Percentiles rank a stretch among this genome's conserved stretches.
Conservation (phyloP, 2,329 filamentous ascomycete genomes). For the Mollisiaceae sp. region DNA sequence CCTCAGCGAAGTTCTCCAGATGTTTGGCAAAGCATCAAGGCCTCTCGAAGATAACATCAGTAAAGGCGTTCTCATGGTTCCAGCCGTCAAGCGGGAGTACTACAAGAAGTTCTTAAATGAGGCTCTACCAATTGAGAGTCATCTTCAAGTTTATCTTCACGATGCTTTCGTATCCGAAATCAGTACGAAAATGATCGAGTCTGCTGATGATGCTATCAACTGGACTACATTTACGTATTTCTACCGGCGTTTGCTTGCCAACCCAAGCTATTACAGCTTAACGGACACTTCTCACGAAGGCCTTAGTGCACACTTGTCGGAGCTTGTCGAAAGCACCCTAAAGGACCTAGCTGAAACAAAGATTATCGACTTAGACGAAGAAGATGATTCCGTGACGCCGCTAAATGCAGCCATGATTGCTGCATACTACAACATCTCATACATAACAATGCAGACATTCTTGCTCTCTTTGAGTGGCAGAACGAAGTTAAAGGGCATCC, state of each 20-base stretch:
- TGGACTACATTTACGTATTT: conserved; percentile 99
- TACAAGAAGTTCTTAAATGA: conserved; percentile 99
- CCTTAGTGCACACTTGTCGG: conserved; percentile 91
- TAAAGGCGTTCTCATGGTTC: conserved; percentile 95
- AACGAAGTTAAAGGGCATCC: conserved; percentile 94
- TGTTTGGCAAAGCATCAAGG: conserved; percentile 93
- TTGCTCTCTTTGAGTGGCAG: conserved; percentile 84
- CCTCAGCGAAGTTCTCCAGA: conserved; percentile 91
- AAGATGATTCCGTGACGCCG: conserved; percentile 86
- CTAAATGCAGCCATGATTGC: conserved; percentile 98
- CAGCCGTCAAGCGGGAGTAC: conserved; percentile 92
- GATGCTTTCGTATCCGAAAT: conserved; percentile 98
- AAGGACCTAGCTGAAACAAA: conserved; percentile 91
- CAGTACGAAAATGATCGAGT: conserved; percentile 93
- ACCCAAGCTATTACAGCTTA: conserved; percentile 95
- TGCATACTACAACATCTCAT: conserved; percentile 99
- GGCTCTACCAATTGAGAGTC: conserved; percentile 92
- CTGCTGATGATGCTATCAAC: conserved; percentile 95
- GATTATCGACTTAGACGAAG: conserved; percentile 94
- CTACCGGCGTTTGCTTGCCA: conserved; percentile 91
- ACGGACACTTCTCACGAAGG: conserved; percentile 89
- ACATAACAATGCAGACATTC: conserved; percentile 99
- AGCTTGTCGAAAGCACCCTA: conserved; percentile 89
- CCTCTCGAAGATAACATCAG: conserved; percentile 79
- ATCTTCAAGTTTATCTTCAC: conserved; percentile 87